These are phyloP conservation scores for Metarhizium humberi DNA, from an alignment of 2,329 filamentous ascomycete genomes.

Conservation along the genomic window DNA sequence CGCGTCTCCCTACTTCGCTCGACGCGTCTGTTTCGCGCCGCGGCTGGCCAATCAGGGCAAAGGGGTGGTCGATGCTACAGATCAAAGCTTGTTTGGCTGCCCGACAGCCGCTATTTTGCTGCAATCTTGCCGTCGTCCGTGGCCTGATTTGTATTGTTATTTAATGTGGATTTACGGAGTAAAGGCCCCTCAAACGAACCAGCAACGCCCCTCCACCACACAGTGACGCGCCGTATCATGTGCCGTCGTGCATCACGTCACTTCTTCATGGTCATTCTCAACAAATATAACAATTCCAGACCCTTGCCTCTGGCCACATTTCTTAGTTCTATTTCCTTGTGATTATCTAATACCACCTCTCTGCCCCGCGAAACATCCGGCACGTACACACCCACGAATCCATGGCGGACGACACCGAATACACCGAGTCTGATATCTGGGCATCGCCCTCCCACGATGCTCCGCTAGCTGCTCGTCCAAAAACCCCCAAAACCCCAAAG, in stretches of 20 bases:
- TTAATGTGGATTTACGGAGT: too few relatives aligned
- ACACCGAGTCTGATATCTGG: conserved; percentile 41
- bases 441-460: conserved; percentile 30
- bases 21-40: conserved; percentile 22
- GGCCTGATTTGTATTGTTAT: too few relatives aligned
- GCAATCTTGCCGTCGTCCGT: too few relatives aligned
- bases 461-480: conserved; percentile 19
- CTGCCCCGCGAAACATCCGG: background rate
- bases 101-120: too few relatives aligned
- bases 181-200: too few relatives aligned
- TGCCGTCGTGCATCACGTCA: background rate
- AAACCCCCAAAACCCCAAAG: conserved; percentile 32
- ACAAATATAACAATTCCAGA: background rate
- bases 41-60: conserved; percentile 8
- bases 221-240: background rate
- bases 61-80: background rate
- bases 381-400: background rate
- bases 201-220: too few relatives aligned
- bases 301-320: background rate
- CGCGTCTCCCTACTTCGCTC: background rate
- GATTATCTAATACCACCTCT: background rate
- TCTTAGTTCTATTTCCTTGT: background rate
- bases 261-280: background rate
- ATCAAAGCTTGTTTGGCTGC: too few relatives aligned
- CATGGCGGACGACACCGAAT: conserved; percentile 36